Evolutionary conservation across 1,284 basidiomycete genomes (phyloP).

Genomic region (Heterobasidion irregulare): DNA sequence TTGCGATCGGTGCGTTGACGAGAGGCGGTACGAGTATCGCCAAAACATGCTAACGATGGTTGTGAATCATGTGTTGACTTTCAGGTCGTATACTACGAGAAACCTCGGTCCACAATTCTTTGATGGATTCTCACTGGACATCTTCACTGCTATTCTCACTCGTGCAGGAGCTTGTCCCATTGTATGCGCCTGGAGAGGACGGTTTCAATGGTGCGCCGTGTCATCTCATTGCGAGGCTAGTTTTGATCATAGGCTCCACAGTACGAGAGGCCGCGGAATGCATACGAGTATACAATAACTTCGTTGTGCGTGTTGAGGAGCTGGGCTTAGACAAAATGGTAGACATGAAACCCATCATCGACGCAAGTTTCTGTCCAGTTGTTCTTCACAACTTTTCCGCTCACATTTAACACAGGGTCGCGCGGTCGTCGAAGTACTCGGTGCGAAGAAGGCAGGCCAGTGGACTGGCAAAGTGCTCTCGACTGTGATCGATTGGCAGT

Average conservation of each 20-base stretch:
- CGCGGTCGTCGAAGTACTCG: conserved; percentile 51
- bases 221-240: conserved; percentile 6
- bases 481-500: conserved; percentile 74
- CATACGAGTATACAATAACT: conserved; percentile 58
- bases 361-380: conserved; percentile 43
- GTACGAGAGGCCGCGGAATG: conserved; percentile 35
- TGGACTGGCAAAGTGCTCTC: conserved; percentile 62
- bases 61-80: not conserved
- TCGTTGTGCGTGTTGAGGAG: conserved; percentile 52
- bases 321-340: conserved; percentile 54
- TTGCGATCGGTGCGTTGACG: conserved; percentile 44
- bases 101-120: conserved; percentile 53
- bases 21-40: not conserved
- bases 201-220: conserved; percentile 39
- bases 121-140: conserved; percentile 62
- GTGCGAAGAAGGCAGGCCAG: conserved; percentile 49
- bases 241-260: conserved; percentile 15
- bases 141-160: conserved; percentile 70
- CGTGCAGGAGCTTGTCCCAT: conserved; percentile 57
- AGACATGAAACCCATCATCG: conserved; percentile 65
- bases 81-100: conserved; percentile 64
- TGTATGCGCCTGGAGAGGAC: conserved; percentile 37
- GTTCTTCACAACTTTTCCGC: not conserved
- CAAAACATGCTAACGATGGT: not conserved
- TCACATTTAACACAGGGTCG: conserved; percentile 49